Evolutionary conservation across 306 rosid genomes (phyloP), one percentile per base, ranked within the genome.

Genomic region (Phaseolus lunatus): DNA sequence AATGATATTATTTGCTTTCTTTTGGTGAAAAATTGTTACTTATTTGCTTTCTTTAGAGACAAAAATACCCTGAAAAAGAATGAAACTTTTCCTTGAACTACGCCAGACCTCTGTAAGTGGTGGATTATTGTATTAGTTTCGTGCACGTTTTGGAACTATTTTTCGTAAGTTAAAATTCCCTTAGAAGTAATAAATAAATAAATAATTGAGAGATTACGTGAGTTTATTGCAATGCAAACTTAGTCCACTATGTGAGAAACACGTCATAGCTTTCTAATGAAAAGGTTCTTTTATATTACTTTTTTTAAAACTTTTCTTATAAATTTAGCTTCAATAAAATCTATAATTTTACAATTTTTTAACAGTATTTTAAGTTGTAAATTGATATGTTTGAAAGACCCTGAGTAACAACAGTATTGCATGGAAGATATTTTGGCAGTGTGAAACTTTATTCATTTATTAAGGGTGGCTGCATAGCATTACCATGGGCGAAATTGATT

Each of bases 401-500:
- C 8, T 33, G 39, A 27, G 6, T 33, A 33, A 33, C 39, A 33
- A 33, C 39, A 33, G 39, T 33, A 33, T 33, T 33, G 9, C 0
- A 6, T 33, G 39, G 39, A 33, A 33, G 39, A 33, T 33, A 33
- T 33, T 33, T 33, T 33, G 4, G 2, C 39, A 74, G 31, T 2
- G 10, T 45, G 23, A 18, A 74, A 41, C 49, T 74, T 27, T 26
- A 11, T n/a, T 15, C 13, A 59, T 44, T 43, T 26, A 9, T 20
- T 33, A 24, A 24, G 27, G 27, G 27, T 24, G 27, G 27, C 27
- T 24, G 27, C 27, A 24, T 24, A 33, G 39, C 8, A 33, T 33
- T 33, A 33, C 39, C 52, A 56, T 4, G 72, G 72, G 65, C 72
- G 64, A 50, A 33, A 18, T 35, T 50, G 63, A 14, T 48, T 75